Evolutionary conservation across 2,329 filamentous ascomycete species (phyloP).

Genomic region (Alternaria incomplexa): DNA sequence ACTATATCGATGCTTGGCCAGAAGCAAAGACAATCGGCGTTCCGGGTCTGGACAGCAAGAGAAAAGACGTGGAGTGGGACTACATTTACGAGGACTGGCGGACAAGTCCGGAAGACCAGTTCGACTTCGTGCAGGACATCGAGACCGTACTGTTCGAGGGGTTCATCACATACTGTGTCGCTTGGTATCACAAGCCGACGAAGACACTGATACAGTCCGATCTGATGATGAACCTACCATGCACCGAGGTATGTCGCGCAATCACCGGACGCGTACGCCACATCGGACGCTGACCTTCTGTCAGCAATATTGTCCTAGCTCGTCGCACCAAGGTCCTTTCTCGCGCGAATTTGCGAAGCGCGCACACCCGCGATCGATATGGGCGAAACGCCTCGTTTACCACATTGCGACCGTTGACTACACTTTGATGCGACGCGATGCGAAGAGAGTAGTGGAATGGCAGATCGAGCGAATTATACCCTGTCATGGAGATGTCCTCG

Average conservation of each 20-base stretch:
- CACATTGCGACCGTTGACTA: slow-evolving; percentile 20
- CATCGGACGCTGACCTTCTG: background rate
- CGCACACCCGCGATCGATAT: slow-evolving; percentile 19
- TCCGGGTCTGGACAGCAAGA: slow-evolving; percentile 12
- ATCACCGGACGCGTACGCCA: accelerated
- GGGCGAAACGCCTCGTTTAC: slow-evolving; percentile 18
- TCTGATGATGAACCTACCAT: slow-evolving; percentile 23
- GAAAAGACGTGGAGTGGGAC: slow-evolving; percentile 20
- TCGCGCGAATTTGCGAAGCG: slow-evolving; percentile 19
- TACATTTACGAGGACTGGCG: slow-evolving; percentile 17
- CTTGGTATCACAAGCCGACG: slow-evolving; percentile 21
- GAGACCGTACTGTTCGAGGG: slow-evolving; percentile 24
- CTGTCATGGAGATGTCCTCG: slow-evolving; percentile 21
- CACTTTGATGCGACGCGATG: slow-evolving; percentile 17
- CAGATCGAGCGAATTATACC: slow-evolving; percentile 18
- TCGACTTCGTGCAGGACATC: slow-evolving; percentile 15
- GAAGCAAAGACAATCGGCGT: slow-evolving; percentile 19
- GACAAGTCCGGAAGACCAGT: slow-evolving; percentile 18
- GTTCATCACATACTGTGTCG: slow-evolving; percentile 21
- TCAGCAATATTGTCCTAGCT: slow-evolving; percentile 22
- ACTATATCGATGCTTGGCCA: slow-evolving; percentile 15
- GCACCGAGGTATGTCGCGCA: slow-evolving; percentile 13
- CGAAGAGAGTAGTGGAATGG: slow-evolving; percentile 20
- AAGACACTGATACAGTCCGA: slow-evolving; percentile 20
- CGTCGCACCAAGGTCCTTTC: slow-evolving; percentile 2